These are phyloP conservation scores for Hordeum marinum DNA, from an alignment of 176 grass and related monocot genomes.

Conservation along the genomic window DNA sequence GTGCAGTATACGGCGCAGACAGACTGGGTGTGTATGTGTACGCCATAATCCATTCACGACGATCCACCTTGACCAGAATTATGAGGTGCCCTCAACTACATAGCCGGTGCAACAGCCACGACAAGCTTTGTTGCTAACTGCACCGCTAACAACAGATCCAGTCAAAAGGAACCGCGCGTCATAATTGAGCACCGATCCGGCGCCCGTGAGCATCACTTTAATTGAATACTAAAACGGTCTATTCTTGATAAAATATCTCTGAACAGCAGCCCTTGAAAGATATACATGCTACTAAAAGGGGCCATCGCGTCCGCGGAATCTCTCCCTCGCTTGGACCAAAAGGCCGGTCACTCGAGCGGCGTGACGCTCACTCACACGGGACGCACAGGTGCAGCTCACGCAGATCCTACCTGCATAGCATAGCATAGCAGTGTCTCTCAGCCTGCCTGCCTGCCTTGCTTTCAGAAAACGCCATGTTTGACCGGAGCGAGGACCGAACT, in stretches of 20 bases:
- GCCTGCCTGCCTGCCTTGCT: not conserved
- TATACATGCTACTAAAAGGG: not conserved
- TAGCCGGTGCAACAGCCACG: not conserved
- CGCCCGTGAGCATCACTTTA: slow-evolving; percentile 8
- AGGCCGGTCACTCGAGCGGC: not conserved
- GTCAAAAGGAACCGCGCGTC: slow-evolving; percentile 12
- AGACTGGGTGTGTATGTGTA: too few relatives aligned
- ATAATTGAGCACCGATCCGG: slow-evolving; percentile 2
- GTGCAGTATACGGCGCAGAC: not conserved
- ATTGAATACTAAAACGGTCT: not conserved
- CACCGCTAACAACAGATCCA: not conserved
- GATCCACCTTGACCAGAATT: not conserved
- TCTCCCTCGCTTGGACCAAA: not conserved
- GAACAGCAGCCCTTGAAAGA: not conserved
- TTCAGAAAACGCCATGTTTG: slow-evolving; percentile 16
- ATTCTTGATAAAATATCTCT: not conserved
- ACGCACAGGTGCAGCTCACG: not conserved
- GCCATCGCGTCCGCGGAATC: not conserved
- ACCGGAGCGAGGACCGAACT: slow-evolving; percentile 3
- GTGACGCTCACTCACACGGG: not conserved
- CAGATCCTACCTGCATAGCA: not conserved
- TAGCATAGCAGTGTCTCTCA: not conserved
- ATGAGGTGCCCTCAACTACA: not conserved
- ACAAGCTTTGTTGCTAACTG: not conserved
- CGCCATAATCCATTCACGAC: too few relatives aligned